Conservation (phyloP, 2,329 filamentous ascomycete species). For the Xylariaceae sp. region DNA sequence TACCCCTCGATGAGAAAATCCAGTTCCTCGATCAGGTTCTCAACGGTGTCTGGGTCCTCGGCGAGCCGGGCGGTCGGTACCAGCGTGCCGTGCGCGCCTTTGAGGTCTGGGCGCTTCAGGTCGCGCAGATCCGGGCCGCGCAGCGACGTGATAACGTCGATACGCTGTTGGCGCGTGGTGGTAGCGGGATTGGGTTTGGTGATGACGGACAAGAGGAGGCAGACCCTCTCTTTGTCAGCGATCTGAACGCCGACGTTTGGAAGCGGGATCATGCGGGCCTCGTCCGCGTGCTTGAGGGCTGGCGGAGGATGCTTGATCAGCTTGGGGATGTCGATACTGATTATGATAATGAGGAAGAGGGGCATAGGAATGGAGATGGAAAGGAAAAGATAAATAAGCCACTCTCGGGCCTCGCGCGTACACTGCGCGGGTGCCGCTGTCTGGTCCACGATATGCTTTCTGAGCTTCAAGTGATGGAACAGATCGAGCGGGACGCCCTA, state of each 20-base stretch:
- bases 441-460: constrained; percentile 65
- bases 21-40: constrained; percentile 64
- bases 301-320: constrained; percentile 56
- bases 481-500: constrained; percentile 65
- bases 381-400: not conserved
- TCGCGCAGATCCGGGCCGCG: constrained; percentile 54
- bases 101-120: constrained; percentile 62
- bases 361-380: not conserved
- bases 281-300: constrained; percentile 60
- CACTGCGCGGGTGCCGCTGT: constrained; percentile 39
- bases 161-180: constrained; percentile 46
- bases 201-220: constrained; percentile 45
- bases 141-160: constrained; percentile 48
- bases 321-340: constrained; percentile 44
- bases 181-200: constrained; percentile 41
- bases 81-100: constrained; percentile 62
- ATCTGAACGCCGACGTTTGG: constrained; percentile 62
- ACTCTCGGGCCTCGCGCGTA: constrained; percentile 37
- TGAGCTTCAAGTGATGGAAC: constrained; percentile 68
- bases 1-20: constrained; percentile 60
- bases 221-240: constrained; percentile 59
- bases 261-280: constrained; percentile 62
- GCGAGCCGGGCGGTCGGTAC: constrained; percentile 63
- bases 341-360: constrained; percentile 1
- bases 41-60: constrained; percentile 63